Conservation (phyloP, 2,329 filamentous ascomycete species). For the Metarhizium brunneum region DNA sequence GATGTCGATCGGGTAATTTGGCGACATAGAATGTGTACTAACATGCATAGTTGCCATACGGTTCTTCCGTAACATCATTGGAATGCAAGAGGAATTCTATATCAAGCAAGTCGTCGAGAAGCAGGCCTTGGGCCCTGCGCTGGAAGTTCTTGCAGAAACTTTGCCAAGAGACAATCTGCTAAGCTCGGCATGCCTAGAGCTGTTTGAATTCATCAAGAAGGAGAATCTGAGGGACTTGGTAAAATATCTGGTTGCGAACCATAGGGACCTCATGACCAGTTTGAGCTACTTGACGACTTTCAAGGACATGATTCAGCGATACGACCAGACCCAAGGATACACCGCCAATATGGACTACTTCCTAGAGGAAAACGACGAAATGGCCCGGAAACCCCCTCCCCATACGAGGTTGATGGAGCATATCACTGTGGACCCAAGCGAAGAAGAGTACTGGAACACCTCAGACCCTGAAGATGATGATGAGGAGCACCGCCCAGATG, state of each 20-base stretch:
- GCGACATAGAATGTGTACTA: background rate
- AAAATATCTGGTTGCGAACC: constrained; percentile 74
- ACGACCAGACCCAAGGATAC: constrained; percentile 69
- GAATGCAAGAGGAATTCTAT: constrained; percentile 85
- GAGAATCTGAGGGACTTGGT: constrained; percentile 75
- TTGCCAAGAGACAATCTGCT: constrained; percentile 89
- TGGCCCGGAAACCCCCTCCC: constrained; percentile 31
- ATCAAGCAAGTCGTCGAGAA: constrained; percentile 75
- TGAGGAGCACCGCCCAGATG: constrained; percentile 22
- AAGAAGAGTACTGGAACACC: constrained; percentile 90
- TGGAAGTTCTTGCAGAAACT: constrained; percentile 74
- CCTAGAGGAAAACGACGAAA: constrained; percentile 58
- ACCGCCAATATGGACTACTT: constrained; percentile 60
- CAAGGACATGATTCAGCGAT: constrained; percentile 61
- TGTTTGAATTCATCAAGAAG: constrained; percentile 84
- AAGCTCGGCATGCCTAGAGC: constrained; percentile 85
- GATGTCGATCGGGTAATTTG: background rate
- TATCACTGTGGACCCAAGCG: constrained; percentile 60
- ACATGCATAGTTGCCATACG: constrained; percentile 64
- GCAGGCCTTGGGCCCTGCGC: constrained; percentile 71
- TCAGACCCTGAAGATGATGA: constrained; percentile 80
- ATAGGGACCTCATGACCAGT: constrained; percentile 64
- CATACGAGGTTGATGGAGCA: constrained; percentile 63
- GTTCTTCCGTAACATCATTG: constrained; percentile 82
- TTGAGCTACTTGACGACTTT: constrained; percentile 85